Evolutionary conservation across 2,329 filamentous ascomycete genomes (phyloP).

Genomic region (Microdochium bolleyi): DNA sequence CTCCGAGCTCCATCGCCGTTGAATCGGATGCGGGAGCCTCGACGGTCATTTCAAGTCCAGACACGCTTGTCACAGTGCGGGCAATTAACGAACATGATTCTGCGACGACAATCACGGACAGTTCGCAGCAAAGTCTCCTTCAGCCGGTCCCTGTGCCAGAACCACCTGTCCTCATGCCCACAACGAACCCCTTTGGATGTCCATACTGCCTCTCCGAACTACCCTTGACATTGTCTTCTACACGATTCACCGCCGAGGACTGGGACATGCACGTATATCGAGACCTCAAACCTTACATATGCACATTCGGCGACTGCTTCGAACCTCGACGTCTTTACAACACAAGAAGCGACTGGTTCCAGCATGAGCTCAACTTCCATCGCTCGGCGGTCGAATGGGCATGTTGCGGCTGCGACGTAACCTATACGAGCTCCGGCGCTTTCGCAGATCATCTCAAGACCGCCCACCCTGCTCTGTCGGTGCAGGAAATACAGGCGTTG

Average conservation of each 20-base stretch:
- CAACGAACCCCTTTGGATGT: slow-evolving; percentile 5
- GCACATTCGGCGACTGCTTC: slow-evolving; percentile 10
- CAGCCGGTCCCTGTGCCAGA: slow-evolving; percentile 2
- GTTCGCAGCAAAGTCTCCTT: slow-evolving; percentile 1
- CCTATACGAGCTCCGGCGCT: slow-evolving; percentile 2
- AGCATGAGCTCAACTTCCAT: slow-evolving; percentile 11
- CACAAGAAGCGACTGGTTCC: slow-evolving; percentile 9
- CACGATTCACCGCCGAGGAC: slow-evolving; percentile 4
- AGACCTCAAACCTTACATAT: slow-evolving; percentile 13
- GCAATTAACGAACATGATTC: background rate
- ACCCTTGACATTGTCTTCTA: slow-evolving; percentile 3
- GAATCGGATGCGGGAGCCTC: background rate
- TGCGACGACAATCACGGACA: background rate
- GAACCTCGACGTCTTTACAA: slow-evolving; percentile 5
- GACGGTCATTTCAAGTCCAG: background rate
- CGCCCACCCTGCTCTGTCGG: background rate
- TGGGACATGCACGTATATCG: slow-evolving; percentile 11
- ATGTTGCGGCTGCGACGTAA: slow-evolving; percentile 7
- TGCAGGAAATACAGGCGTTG: slow-evolving; percentile 7
- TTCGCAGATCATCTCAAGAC: slow-evolving; percentile 1
- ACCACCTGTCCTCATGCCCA: slow-evolving; percentile 5
- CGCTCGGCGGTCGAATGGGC: slow-evolving; percentile 9
- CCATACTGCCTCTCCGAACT: slow-evolving; percentile 10
- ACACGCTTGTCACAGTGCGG: background rate
- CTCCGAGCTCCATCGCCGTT: background rate